Evolutionary conservation across 2,329 filamentous ascomycete species (phyloP).

Genomic region (Diaporthe aspalathi): DNA sequence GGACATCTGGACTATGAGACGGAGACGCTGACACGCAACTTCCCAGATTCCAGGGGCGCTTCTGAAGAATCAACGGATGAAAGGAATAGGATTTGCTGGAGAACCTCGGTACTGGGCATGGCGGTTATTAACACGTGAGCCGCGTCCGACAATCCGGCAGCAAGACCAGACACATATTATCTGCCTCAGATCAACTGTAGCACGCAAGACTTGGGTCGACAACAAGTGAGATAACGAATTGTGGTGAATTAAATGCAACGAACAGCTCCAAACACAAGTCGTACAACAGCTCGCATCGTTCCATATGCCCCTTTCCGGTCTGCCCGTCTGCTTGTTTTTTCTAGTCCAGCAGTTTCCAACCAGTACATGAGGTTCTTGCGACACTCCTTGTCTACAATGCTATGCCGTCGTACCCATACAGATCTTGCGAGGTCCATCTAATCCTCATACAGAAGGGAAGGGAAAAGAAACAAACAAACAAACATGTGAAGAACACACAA

Average conservation of each 20-base stretch:
- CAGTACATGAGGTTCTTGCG: slow-evolving; percentile 35
- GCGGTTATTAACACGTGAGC: too few species aligned
- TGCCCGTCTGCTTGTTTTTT: background rate
- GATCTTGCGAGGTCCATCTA: slow-evolving; percentile 33
- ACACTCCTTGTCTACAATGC: slow-evolving; percentile 31
- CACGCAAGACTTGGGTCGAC: too few species aligned
- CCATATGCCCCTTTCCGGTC: background rate
- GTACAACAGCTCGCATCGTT: background rate
- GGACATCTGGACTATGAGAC: too few species aligned
- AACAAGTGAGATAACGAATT: too few species aligned
- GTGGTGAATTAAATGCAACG: background rate
- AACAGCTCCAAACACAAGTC: background rate
- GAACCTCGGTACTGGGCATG: too few species aligned
- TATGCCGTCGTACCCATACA: slow-evolving; percentile 17
- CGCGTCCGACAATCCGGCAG: background rate
- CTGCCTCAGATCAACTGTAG: too few species aligned
- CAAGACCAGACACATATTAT: background rate
- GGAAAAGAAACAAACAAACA: background rate
- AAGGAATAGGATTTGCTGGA: too few species aligned
- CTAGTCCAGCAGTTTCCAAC: slow-evolving; percentile 19
- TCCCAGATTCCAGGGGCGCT: too few species aligned
- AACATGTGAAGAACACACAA: background rate
- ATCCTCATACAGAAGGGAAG: background rate
- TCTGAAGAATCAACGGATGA: too few species aligned
- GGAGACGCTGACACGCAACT: too few species aligned